phyloP scores from a whole-genome alignment of 2,329 filamentous ascomycete genomes.

The Hypoxylon sp. region DNA sequence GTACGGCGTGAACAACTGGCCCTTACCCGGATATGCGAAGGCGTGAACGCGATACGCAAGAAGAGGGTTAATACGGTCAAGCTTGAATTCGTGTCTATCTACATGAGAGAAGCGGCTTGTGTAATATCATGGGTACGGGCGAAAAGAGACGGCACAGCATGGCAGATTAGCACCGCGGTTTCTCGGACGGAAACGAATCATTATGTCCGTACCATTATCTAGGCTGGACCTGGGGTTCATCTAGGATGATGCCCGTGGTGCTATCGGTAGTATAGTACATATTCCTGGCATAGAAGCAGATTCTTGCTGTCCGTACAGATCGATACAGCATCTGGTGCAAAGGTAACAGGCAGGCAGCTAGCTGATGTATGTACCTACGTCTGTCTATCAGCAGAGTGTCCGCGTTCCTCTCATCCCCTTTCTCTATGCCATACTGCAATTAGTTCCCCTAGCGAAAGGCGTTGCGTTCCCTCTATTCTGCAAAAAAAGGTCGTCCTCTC shows the following conservation, averaged over 20 bases:
- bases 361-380: slow-evolving; percentile 10
- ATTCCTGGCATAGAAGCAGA: slow-evolving; percentile 23
- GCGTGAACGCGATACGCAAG: background rate
- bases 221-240: background rate
- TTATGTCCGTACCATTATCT: slow-evolving; percentile 5
- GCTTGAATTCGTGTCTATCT: background rate
- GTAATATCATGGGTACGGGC: background rate
- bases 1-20: slow-evolving; percentile 95
- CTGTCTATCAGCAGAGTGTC: slow-evolving; percentile 8
- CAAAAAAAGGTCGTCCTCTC: slow-evolving; percentile 5
- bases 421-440: slow-evolving; percentile 7
- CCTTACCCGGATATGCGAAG: slow-evolving; percentile 62
- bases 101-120: background rate
- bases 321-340: slow-evolving; percentile 2
- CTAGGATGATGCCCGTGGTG: slow-evolving; percentile 4
- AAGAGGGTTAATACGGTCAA: background rate
- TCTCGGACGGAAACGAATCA: background rate
- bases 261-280: slow-evolving; percentile 43
- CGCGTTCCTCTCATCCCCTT: background rate
- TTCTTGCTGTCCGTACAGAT: background rate
- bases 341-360: slow-evolving; percentile 5
- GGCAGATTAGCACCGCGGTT: background rate
- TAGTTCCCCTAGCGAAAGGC: background rate
- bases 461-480: background rate
- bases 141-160: background rate